These are phyloP conservation scores for Aleurites moluccanus DNA, from an alignment of 441 rosid genomes.

Conservation along the genomic window DNA sequence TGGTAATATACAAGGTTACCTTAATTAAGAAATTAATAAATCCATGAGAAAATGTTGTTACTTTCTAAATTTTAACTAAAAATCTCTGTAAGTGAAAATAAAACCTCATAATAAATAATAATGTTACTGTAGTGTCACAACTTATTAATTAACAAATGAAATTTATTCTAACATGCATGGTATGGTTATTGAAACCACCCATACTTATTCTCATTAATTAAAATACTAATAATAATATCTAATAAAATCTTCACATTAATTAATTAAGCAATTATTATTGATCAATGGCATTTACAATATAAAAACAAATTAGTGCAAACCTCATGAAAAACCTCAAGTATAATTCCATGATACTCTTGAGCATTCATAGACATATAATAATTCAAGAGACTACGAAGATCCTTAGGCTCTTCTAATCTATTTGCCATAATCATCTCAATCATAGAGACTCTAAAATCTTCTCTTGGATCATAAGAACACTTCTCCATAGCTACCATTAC, in stretches of 20 bases:
- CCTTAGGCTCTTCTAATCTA: constrained; percentile 55
- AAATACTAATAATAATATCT: neutral
- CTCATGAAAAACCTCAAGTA: constrained; percentile 73
- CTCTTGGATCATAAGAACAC: constrained; percentile 71
- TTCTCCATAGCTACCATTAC: constrained; percentile 89
- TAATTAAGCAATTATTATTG: neutral
- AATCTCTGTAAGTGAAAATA: too few relatives aligned
- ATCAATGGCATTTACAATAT: constrained; percentile 41
- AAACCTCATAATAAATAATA: too few relatives aligned
- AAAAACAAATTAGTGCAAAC: constrained; percentile 67
- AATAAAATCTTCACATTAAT: neutral
- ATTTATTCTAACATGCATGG: too few relatives aligned
- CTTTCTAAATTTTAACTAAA: too few relatives aligned
- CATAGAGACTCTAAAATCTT: constrained; percentile 85
- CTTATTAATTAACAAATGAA: too few relatives aligned
- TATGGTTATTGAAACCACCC: neutral
- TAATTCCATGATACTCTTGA: constrained; percentile 47
- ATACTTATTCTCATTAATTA: neutral
- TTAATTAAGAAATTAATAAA: too few relatives aligned
- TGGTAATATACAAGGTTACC: too few relatives aligned
- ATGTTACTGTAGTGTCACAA: too few relatives aligned
- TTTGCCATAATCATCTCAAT: constrained; percentile 73
- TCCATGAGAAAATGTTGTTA: too few relatives aligned
- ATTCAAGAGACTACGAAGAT: constrained; percentile 73
- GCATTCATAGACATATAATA: constrained; percentile 76